Evolutionary conservation across 2,329 filamentous ascomycete genomes (phyloP).

Genomic region (Chrysoporthe deuterocubensis): DNA sequence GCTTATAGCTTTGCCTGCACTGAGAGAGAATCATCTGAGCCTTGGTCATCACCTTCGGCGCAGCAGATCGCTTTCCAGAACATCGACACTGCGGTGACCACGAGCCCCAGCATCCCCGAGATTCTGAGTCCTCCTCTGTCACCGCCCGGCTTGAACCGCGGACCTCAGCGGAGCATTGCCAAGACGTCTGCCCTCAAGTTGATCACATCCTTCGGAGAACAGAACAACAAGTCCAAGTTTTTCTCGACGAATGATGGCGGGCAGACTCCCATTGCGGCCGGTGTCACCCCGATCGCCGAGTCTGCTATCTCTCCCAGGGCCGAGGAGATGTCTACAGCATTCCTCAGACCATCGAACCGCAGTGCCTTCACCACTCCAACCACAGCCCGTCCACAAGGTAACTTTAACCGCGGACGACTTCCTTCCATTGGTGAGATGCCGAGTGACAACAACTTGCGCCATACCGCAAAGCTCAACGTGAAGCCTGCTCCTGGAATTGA

Average conservation of each 20-base stretch:
- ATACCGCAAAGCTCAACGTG: slow-evolving; percentile 33
- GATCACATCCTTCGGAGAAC: slow-evolving; percentile 83
- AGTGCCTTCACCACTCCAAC: slow-evolving; percentile 73
- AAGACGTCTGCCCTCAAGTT: slow-evolving; percentile 87
- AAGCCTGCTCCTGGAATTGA: slow-evolving; percentile 21
- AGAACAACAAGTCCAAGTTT: slow-evolving; percentile 65
- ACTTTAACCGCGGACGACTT: slow-evolving; percentile 66
- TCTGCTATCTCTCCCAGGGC: slow-evolving; percentile 74
- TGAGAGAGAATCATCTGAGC: slow-evolving; percentile 79
- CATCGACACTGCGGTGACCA: slow-evolving; percentile 36
- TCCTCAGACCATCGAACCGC: slow-evolving; percentile 68
- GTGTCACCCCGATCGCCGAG: slow-evolving; percentile 86
- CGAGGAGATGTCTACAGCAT: slow-evolving; percentile 68
- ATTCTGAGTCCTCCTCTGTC: slow-evolving; percentile 74
- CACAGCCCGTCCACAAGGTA: slow-evolving; percentile 64
- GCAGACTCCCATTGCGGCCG: slow-evolving; percentile 77
- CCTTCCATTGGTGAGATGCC: slow-evolving; percentile 78
- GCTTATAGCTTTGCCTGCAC: slow-evolving; percentile 78
- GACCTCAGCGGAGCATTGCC: slow-evolving; percentile 66
- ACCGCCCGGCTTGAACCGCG: slow-evolving; percentile 66
- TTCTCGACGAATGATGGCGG: slow-evolving; percentile 60
- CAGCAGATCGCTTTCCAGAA: slow-evolving; percentile 59
- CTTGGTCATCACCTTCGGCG: slow-evolving; percentile 86
- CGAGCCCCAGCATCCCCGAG: slow-evolving; percentile 59
- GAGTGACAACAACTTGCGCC: slow-evolving; percentile 37